These are phyloP conservation scores for Fraxinus pennsylvanica DNA, from an alignment of 257 asterid genomes.

Conservation along the genomic window DNA sequence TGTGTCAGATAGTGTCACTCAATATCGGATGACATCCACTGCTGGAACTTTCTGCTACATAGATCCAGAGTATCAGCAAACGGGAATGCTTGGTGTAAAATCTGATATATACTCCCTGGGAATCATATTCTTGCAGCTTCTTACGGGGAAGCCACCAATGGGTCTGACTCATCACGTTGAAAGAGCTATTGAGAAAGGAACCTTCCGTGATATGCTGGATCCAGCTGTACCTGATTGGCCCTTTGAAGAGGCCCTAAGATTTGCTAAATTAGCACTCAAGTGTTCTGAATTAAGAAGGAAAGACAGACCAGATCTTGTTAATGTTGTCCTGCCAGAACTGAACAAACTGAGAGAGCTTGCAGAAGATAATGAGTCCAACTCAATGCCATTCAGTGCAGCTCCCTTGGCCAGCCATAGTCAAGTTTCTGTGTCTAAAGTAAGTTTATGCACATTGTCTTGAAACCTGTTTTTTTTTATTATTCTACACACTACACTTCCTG, in stretches of 20 bases:
- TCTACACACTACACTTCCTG: background rate
- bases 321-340: slow-evolving; percentile 66
- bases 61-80: slow-evolving; percentile 94
- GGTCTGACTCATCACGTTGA: slow-evolving; percentile 80
- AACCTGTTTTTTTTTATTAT: background rate
- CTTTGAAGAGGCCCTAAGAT: slow-evolving; percentile 57
- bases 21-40: slow-evolving; percentile 85
- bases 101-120: slow-evolving; percentile 89
- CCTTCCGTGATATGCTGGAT: slow-evolving; percentile 66
- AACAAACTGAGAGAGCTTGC: slow-evolving; percentile 61
- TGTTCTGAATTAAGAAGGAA: slow-evolving; percentile 83
- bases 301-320: slow-evolving; percentile 91
- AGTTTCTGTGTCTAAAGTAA: slow-evolving; percentile 63
- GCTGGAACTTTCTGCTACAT: slow-evolving; percentile 98
- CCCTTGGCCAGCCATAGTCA: slow-evolving; percentile 54
- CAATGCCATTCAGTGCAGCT: slow-evolving; percentile 26
- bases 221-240: slow-evolving; percentile 76
- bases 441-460: slow-evolving; percentile 21
- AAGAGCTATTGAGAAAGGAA: slow-evolving; percentile 67
- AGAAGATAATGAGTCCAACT: slow-evolving; percentile 43
- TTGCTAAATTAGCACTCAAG: slow-evolving; percentile 62
- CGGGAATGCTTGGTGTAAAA: slow-evolving; percentile 96
- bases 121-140: slow-evolving; percentile 71
- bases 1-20: slow-evolving; percentile 78
- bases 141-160: slow-evolving; percentile 81